Percentiles rank a stretch among this genome's conserved stretches.
Evolutionary conservation across 208 protist species (phyloP).

Genomic region (Acanthamoeba sp.): DNA sequence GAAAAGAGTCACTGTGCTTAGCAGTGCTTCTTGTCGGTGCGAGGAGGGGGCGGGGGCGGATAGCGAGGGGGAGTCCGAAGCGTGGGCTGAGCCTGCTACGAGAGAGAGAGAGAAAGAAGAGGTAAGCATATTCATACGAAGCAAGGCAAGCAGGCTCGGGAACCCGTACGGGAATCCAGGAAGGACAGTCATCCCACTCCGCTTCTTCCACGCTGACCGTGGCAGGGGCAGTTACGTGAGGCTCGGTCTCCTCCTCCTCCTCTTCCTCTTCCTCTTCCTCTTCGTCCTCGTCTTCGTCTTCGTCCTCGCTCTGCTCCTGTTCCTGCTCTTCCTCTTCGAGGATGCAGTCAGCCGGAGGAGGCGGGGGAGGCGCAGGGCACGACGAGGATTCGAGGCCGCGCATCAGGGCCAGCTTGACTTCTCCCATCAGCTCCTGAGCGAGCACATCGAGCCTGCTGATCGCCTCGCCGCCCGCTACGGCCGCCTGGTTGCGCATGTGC

Average conservation of each 20-base stretch:
- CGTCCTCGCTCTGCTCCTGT: not conserved
- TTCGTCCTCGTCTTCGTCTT: not conserved
- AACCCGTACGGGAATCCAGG: slow-evolving; percentile 24
- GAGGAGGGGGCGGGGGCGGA: not conserved
- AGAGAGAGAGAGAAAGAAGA: not conserved
- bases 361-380: not conserved
- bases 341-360: not conserved
- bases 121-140: too few species aligned
- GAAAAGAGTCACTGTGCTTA: not conserved
- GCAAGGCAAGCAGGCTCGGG: too few species aligned
- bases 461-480: not conserved
- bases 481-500: slow-evolving; percentile 38
- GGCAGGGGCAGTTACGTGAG: not conserved
- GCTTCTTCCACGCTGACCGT: not conserved
- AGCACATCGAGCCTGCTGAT: slow-evolving; percentile 13
- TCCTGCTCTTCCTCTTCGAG: not conserved
- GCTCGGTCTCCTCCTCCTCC: not conserved
- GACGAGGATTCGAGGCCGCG: not conserved
- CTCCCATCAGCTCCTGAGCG: slow-evolving; percentile 20
- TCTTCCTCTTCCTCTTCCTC: not conserved
- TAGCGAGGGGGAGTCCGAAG: not conserved
- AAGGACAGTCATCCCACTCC: slow-evolving; percentile 3
- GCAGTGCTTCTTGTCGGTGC: not conserved
- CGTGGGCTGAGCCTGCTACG: slow-evolving; percentile 15
- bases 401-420: slow-evolving; percentile 39